Evolutionary conservation across 2,329 filamentous ascomycete genomes (phyloP), one percentile per base, ranked within the genome.

Genomic region (Penicillium expansum): DNA sequence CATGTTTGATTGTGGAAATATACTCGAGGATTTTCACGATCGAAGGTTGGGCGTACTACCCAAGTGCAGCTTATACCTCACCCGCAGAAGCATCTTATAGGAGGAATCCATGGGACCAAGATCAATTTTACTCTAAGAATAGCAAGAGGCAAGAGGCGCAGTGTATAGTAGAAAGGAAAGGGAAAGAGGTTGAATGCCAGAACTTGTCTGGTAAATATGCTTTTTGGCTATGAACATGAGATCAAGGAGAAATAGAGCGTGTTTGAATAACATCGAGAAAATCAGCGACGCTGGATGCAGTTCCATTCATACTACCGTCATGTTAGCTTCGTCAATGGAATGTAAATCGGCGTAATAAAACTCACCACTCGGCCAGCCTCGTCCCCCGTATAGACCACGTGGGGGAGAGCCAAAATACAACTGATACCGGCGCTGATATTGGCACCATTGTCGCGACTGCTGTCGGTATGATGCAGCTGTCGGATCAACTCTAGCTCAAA

Each of bases 371-470:
- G 83, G 30, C 94, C 94, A 62, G 92, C 89, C 62, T 97, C 94
- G 77, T 97, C 94, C 3, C 93, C 94, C 0, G 92, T 96, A 74
- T 97, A 97, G 10, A 97, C 86, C 60, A 88, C 83, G 61, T 88
- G 87, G 52, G 90, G 86, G 82, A 92, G 89, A 3, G 93, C 89
- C 55, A 90, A 81, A 51, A 99, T 89, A 70, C 90, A 95, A 37
- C 90, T 96, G 59, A 97, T 92, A 0, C 88, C 87, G 2, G 88
- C 87, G 39, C 66, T 70, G 56, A 78, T 79, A 60, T 82, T 82
- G 35, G 73, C 65, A 68, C 85, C 75, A 70, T 83, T 78, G 81
- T 81, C 87, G 48, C 84, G 85, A 63, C 82, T 84, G 49, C 79
- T 77, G 68, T 96, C 91, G 38, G 86, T 80, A 71, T 96, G 91